A percentile compares a stretch with the other conserved stretches of the same genome.
Evolutionary conservation across 495 filamentous ascomycete species (phyloP).

Genomic region (Pseudotulostoma volvatum): DNA sequence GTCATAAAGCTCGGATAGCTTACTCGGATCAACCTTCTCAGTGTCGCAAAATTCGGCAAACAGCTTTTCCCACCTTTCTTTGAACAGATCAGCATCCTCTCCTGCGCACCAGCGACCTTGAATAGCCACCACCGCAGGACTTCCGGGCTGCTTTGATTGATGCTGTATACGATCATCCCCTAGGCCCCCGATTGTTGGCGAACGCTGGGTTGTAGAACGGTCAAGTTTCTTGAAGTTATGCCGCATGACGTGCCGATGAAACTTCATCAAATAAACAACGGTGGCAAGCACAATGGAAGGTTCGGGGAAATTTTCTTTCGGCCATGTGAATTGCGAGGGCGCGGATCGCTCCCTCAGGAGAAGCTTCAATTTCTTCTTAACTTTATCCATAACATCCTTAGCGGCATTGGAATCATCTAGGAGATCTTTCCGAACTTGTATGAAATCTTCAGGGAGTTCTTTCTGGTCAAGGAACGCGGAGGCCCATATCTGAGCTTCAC

Average conservation of each 20-base stretch:
- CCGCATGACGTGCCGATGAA: slow-evolving; percentile 85
- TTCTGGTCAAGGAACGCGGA: slow-evolving; percentile 77
- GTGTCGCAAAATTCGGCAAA: slow-evolving; percentile 92
- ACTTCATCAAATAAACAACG: slow-evolving; percentile 95
- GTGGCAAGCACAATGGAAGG: slow-evolving; percentile 76
- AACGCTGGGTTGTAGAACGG: slow-evolving; percentile 38
- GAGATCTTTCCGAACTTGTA: slow-evolving; percentile 81
- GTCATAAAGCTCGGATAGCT: slow-evolving; percentile 94
- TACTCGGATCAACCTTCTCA: slow-evolving; percentile 95
- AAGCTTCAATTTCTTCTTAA: slow-evolving; percentile 95
- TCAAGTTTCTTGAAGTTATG: slow-evolving; percentile 73
- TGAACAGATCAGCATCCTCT: slow-evolving; percentile 87
- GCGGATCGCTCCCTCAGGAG: slow-evolving; percentile 78
- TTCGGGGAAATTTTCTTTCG: slow-evolving; percentile 78
- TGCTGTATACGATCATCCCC: slow-evolving; percentile 18
- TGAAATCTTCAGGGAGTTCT: slow-evolving; percentile 65
- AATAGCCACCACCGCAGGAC: slow-evolving; percentile 48
- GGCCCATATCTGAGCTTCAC: slow-evolving; percentile 80
- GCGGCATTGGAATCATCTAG: slow-evolving; percentile 97
- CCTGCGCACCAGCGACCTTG: slow-evolving; percentile 92
- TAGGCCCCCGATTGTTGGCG: slow-evolving; percentile 2
- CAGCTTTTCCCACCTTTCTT: slow-evolving; percentile 95
- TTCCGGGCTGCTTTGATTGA: slow-evolving; percentile 10
- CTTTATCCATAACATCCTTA: slow-evolving; percentile 98
- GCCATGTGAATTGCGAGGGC: slow-evolving; percentile 92